Evolutionary conservation across 495 filamentous ascomycete species (phyloP).

Genomic region (Thermothielavioides terrestris): DNA sequence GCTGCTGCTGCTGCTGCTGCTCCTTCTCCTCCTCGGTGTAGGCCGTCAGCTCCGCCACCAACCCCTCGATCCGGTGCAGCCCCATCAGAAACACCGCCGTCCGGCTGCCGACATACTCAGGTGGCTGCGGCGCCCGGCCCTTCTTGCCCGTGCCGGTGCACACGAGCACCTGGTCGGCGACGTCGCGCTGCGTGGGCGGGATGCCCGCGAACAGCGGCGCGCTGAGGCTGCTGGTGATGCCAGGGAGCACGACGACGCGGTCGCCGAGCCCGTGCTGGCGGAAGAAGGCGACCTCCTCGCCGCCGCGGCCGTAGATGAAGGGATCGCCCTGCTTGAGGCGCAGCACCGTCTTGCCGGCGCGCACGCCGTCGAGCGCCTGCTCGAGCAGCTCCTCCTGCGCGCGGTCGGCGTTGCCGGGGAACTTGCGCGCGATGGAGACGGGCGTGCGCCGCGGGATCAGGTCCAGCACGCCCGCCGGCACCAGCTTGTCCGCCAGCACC

Average conservation of each 20-base stretch:
- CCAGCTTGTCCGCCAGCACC: slow-evolving; percentile 92
- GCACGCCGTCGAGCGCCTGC: slow-evolving; percentile 62
- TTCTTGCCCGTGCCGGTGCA: slow-evolving; percentile 94
- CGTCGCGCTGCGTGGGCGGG: slow-evolving; percentile 77
- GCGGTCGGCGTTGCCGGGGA: slow-evolving; percentile 89
- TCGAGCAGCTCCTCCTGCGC: slow-evolving; percentile 88
- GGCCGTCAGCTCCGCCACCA: slow-evolving; percentile 57
- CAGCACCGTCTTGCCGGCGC: slow-evolving; percentile 68
- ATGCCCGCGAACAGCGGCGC: slow-evolving; percentile 85
- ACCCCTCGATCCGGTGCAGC: slow-evolving; percentile 66
- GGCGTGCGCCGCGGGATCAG: slow-evolving; percentile 84
- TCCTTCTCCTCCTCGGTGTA: slow-evolving; percentile 25
- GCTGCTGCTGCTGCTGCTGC: slow-evolving; percentile 24
- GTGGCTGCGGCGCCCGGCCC: slow-evolving; percentile 72
- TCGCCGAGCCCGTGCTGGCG: slow-evolving; percentile 52
- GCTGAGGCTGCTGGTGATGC: slow-evolving; percentile 78
- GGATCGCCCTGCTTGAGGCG: slow-evolving; percentile 94
- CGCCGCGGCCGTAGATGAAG: slow-evolving; percentile 90
- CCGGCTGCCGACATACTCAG: slow-evolving; percentile 62
- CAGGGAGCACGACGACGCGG: slow-evolving; percentile 60
- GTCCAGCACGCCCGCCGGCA: slow-evolving; percentile 76
- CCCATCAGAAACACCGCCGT: slow-evolving; percentile 97
- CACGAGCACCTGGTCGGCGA: slow-evolving; percentile 85
- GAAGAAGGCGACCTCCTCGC: slow-evolving; percentile 89
- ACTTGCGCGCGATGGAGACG: slow-evolving; percentile 91